A percentile compares a stretch with the other conserved stretches of the same genome.
phyloP scores from a whole-genome alignment of 225 moss, liverwort and hornwort genomes.

The Ulota crispa region DNA sequence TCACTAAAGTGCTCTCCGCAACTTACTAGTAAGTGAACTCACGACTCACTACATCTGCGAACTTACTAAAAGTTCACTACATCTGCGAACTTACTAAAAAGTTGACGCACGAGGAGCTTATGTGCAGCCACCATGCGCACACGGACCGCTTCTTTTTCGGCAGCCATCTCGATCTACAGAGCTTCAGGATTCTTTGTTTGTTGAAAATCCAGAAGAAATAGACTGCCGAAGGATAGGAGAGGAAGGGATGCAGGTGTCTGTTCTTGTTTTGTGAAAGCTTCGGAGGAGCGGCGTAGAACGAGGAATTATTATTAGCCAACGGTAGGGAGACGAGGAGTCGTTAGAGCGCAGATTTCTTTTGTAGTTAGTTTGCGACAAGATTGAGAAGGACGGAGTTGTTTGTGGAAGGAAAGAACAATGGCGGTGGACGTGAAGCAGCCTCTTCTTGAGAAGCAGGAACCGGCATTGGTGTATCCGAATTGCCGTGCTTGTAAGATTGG shows the following conservation, averaged over 20 bases:
- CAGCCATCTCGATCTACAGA: neutral
- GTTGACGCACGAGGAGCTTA: no score
- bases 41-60: neutral
- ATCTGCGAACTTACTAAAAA: neutral
- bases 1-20: neutral
- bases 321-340: neutral
- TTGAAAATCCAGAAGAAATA: neutral
- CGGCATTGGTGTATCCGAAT: constrained; percentile 38
- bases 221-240: neutral
- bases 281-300: neutral
- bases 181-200: neutral
- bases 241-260: neutral
- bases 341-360: neutral
- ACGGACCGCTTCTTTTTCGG: neutral
- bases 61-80: no score
- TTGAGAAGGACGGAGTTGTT: neutral
- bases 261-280: neutral
- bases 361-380: neutral
- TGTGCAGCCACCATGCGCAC: no score
- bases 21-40: neutral
- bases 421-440: constrained; percentile 55
- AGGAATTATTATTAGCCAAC: neutral
- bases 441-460: constrained; percentile 33
- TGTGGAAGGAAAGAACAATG: constrained; percentile 19
- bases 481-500: constrained; percentile 68